These are phyloP conservation scores for Petunia axillaris DNA, from an alignment of 257 asterid species.

Conservation along the genomic window DNA sequence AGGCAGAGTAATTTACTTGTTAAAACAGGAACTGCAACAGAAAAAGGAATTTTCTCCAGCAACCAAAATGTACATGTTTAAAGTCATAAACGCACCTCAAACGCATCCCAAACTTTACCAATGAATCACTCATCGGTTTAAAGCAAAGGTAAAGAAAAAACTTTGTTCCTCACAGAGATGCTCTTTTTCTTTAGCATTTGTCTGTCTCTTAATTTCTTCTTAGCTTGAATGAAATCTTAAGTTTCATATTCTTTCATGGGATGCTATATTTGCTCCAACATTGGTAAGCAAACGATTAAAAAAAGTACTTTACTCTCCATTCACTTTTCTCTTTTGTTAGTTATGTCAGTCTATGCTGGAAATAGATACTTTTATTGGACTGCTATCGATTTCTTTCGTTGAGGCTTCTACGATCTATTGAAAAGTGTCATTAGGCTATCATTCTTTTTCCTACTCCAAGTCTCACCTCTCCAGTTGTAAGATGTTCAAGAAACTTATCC, in stretches of 20 bases:
- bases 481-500: slow-evolving; percentile 98
- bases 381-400: background rate
- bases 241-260: background rate
- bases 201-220: background rate
- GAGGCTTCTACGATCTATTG: background rate
- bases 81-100: background rate
- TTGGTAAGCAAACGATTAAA: background rate
- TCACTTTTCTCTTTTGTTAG: background rate
- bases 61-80: background rate
- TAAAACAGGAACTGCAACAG: background rate
- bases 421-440: background rate
- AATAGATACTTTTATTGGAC: background rate
- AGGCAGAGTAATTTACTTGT: background rate
- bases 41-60: background rate
- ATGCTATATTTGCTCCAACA: background rate
- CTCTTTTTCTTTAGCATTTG: background rate
- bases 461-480: slow-evolving; percentile 89
- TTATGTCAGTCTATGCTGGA: background rate
- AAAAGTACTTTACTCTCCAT: background rate
- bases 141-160: background rate
- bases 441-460: slow-evolving; percentile 16
- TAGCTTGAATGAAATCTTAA: background rate
- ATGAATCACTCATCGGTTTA: background rate
- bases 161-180: background rate
- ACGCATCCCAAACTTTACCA: background rate